Percentiles rank a stretch among this genome's conserved stretches.
Conservation (phyloP, 139 green algal genomes). For the Coelastrella sp. region DNA sequence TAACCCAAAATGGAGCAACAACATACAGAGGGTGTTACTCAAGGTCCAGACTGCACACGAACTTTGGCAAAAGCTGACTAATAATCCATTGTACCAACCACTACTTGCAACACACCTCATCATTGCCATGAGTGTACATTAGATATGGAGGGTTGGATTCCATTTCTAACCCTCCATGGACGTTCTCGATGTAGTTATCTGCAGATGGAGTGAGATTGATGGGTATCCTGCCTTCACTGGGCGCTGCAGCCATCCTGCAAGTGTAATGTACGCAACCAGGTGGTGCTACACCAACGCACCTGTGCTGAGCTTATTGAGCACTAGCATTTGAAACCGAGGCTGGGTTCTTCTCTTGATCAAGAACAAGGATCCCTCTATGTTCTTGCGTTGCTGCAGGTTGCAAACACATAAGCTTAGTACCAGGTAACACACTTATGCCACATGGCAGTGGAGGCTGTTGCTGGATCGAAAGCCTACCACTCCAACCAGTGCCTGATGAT, state of each 20-base stretch:
- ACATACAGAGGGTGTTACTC: no score
- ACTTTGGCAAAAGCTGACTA: no score
- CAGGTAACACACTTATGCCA: neutral
- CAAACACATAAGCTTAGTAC: neutral
- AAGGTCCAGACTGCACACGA: no score
- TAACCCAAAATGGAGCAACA: no score
- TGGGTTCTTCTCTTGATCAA: conserved; percentile 77
- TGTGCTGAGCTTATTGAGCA: conserved; percentile 87
- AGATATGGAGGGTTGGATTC: conserved; percentile 87
- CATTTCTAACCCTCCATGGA: conserved; percentile 76
- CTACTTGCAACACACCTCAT: conserved; percentile 54
- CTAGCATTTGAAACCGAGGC: conserved; percentile 87
- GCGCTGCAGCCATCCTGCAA: neutral
- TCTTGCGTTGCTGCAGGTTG: conserved; percentile 71
- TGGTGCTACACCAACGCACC: conserved; percentile 47
- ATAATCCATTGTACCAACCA: no score
- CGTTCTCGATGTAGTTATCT: conserved; percentile 85
- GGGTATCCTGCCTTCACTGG: neutral
- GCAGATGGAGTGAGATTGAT: neutral
- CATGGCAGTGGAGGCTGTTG: neutral
- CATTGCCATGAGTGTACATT: conserved; percentile 83
- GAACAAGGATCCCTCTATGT: conserved; percentile 94
- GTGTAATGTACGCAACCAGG: neutral
- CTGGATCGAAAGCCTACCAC: neutral
- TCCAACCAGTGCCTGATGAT: neutral